Base-by-base conservation (phyloP, 768 basidiomycete species). In the Pulveroboletus sp. region DNA sequence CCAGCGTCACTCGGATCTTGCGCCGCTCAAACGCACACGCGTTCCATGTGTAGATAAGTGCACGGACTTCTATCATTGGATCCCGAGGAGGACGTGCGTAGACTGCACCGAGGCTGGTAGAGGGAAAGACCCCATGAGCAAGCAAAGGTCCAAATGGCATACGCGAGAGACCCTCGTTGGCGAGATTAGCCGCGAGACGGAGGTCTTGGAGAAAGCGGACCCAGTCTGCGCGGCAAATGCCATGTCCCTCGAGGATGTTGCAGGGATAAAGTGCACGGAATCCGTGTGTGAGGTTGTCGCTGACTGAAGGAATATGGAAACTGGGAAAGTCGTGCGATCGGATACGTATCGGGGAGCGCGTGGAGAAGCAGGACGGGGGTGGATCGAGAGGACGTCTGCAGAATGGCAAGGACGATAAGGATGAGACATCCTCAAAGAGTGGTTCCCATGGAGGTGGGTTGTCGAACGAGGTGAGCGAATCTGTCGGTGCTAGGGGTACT, bases 21-120 rank as follows among this genome's bases (percentile, higher is more conserved):
- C 65, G 65, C 25, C 65, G 56, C 50, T 69, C 65, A 12, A 67
- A 61, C 5, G 65, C 65, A 49, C 65, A 61, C 45, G 67, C 53
- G 20, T 69, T 67, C 65, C 65, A 67, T 13, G 69, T 48, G 16
- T 48, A 36, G 10, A 67, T 37, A 25, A 67, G 54, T 7, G 65
- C 63, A 40, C 52, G 47, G 25, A 69, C 60, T 31, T 67, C 58
- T 2, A 62, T 50, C 2, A 40, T 19, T 1, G 53, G 51, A 34
- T 19, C 56, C 33, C 57, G 57, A 25, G 40, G 40, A 33, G 67
- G 67, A 17, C 9, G 40, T 0, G 67, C 57, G 39, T 67, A 67
- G 9, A 45, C 40, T 13, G 43, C 39, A 10, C 62, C 62, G 16
- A 53, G 20, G 5, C 39, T 16, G 25, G 44, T 50, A 2, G 50